phyloP scores from a whole-genome alignment of 2,329 filamentous ascomycete species.

The Orbilia ellipsospora region DNA sequence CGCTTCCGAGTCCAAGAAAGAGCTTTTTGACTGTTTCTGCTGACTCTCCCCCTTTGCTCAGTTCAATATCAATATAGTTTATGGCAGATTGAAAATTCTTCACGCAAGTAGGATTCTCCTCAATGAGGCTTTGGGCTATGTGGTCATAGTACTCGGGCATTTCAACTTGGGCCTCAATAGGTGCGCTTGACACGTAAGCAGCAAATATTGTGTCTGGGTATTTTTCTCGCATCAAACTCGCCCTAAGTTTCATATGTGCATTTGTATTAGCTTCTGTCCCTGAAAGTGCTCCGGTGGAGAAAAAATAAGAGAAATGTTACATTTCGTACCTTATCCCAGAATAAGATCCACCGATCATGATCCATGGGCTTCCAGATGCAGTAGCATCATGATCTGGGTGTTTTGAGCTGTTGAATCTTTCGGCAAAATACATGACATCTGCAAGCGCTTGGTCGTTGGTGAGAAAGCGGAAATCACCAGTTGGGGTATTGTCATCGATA shows the following conservation, averaged over 20 bases:
- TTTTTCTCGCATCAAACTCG: constrained; percentile 26
- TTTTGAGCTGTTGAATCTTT: constrained; percentile 61
- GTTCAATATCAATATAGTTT: constrained; percentile 65
- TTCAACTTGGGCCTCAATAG: constrained; percentile 65
- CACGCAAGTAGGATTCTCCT: constrained; percentile 64
- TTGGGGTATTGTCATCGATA: constrained; percentile 62
- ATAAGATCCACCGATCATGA: constrained; percentile 66
- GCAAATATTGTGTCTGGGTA: constrained; percentile 64
- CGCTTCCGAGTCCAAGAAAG: constrained; percentile 66
- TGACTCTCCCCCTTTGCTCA: constrained; percentile 61
- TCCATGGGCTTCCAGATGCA: constrained; percentile 64
- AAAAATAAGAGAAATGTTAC: too few species aligned
- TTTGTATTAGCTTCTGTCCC: not conserved
- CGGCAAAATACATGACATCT: constrained; percentile 65
- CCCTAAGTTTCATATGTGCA: constrained; percentile 4
- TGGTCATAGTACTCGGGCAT: constrained; percentile 68
- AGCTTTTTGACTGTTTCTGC: constrained; percentile 64
- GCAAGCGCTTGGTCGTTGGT: constrained; percentile 64
- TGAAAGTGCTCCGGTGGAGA: not conserved
- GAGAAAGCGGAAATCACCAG: constrained; percentile 64
- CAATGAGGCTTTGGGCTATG: constrained; percentile 65
- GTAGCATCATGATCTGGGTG: constrained; percentile 62
- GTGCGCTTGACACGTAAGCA: constrained; percentile 63
- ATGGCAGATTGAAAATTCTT: constrained; percentile 63
- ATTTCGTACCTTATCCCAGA: constrained; percentile 61